Conservation (phyloP, 768 basidiomycete genomes). For the Lactifluus subvellereus region DNA sequence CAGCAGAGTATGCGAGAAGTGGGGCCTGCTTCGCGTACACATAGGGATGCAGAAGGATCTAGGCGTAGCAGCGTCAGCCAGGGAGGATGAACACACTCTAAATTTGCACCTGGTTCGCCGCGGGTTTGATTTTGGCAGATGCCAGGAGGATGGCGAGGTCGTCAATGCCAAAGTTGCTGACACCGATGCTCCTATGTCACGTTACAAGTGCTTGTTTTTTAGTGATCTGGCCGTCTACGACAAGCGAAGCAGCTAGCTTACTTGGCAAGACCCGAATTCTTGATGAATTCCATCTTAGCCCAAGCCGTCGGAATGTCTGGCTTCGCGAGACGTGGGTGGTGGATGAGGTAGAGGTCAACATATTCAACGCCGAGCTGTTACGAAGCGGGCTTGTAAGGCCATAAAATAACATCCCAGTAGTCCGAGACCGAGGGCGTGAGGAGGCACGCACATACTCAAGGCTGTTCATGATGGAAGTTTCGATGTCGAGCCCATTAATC, state of each 20-base stretch:
- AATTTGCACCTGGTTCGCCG: slow-evolving; percentile 54
- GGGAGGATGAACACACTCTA: neutral
- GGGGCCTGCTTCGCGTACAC: slow-evolving; percentile 49
- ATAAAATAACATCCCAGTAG: neutral
- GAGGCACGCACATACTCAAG: slow-evolving; percentile 46
- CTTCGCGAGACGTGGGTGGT: slow-evolving; percentile 45
- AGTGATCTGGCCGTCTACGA: neutral
- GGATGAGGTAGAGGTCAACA: slow-evolving; percentile 69
- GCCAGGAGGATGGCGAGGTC: slow-evolving; percentile 51
- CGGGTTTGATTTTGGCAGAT: slow-evolving; percentile 58
- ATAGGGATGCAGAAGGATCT: slow-evolving; percentile 72
- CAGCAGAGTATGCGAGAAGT: slow-evolving; percentile 50
- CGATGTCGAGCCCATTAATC: slow-evolving; percentile 43
- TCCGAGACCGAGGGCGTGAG: neutral
- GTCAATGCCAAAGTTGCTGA: slow-evolving; percentile 58
- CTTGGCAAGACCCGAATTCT: slow-evolving; percentile 54
- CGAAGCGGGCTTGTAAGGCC: neutral
- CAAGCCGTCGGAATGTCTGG: slow-evolving; percentile 60
- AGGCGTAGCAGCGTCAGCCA: neutral
- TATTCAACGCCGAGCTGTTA: slow-evolving; percentile 56
- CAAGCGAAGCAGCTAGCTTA: slow-evolving; percentile 25
- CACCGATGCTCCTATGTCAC: slow-evolving; percentile 56
- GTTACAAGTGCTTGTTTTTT: neutral
- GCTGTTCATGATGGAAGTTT: slow-evolving; percentile 51
- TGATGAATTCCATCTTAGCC: slow-evolving; percentile 56